A percentile compares a stretch with the other conserved stretches of the same genome.
These are phyloP conservation scores for Saxophila tyrrhenica DNA, from an alignment of 495 filamentous ascomycete genomes.

Conservation along the genomic window DNA sequence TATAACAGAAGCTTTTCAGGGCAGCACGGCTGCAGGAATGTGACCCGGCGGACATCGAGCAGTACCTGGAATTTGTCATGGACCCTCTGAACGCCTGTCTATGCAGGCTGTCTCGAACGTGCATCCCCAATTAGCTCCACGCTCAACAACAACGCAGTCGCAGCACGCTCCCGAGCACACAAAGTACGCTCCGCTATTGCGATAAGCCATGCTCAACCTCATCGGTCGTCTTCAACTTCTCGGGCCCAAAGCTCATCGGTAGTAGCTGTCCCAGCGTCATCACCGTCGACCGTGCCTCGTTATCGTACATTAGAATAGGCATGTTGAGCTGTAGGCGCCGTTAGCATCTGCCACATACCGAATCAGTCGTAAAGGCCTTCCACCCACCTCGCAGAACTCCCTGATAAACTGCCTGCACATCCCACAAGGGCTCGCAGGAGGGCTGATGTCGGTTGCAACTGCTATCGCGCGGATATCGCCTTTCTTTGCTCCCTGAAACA, in stretches of 20 bases:
- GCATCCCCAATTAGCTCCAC: no score
- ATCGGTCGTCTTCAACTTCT: constrained; percentile 16
- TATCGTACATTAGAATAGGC: constrained; percentile 89
- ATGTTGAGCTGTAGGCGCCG: constrained; percentile 42
- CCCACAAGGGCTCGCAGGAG: constrained; percentile 36
- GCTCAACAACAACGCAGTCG: no score
- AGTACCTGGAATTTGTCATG: no score
- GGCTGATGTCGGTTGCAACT: constrained; percentile 61
- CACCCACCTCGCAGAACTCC: constrained; percentile 33
- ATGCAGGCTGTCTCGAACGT: no score
- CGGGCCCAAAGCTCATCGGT: constrained; percentile 25
- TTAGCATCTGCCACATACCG: no score
- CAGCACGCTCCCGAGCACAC: no score
- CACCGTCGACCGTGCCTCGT: constrained; percentile 53
- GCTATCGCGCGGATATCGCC: constrained; percentile 79
- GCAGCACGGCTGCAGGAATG: no score
- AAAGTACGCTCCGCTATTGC: background rate
- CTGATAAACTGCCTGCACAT: constrained; percentile 44
- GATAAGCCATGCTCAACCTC: constrained; percentile 5
- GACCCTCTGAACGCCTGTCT: no score
- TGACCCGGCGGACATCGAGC: no score
- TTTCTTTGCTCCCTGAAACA: constrained; percentile 24
- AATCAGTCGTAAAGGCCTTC: no score
- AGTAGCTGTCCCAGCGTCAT: constrained; percentile 46
- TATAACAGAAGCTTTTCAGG: no score